Conservation (phyloP, 2,329 filamentous ascomycete genomes). For the Trichoderma sp. region DNA sequence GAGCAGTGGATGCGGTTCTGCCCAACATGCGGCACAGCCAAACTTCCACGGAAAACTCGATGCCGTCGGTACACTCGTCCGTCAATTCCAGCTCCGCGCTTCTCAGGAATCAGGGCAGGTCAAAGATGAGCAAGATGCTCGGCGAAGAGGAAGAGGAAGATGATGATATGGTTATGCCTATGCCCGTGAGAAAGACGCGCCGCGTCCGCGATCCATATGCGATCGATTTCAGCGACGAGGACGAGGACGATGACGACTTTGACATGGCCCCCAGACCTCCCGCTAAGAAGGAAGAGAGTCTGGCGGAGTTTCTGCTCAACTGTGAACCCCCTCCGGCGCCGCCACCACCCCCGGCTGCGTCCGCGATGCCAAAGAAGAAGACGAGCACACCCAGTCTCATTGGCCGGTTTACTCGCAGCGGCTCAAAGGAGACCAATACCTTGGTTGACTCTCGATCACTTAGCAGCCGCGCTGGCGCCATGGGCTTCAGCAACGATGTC, state of each 20-base stretch:
- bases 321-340: slow-evolving; percentile 59
- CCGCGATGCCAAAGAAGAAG: slow-evolving; percentile 56
- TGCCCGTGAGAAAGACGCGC: slow-evolving; percentile 73
- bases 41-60: slow-evolving; percentile 61
- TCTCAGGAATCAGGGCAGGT: slow-evolving; percentile 48
- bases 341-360: slow-evolving; percentile 47
- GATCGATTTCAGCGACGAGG: slow-evolving; percentile 79
- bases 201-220: slow-evolving; percentile 88
- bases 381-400: slow-evolving; percentile 66
- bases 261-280: slow-evolving; percentile 46
- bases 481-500: slow-evolving; percentile 9
- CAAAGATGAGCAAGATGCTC: slow-evolving; percentile 43
- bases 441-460: slow-evolving; percentile 41
- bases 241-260: slow-evolving; percentile 56
- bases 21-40: slow-evolving; percentile 60
- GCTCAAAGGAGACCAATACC: slow-evolving; percentile 33
- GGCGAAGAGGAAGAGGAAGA: slow-evolving; percentile 54
- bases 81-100: slow-evolving; percentile 77
- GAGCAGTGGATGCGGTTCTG: slow-evolving; percentile 59
- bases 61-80: slow-evolving; percentile 62
- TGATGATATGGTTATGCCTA: slow-evolving; percentile 32
- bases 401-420: slow-evolving; percentile 54
- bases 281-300: slow-evolving; percentile 62
- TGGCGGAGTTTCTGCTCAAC: slow-evolving; percentile 74
- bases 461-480: slow-evolving; percentile 45